Evolutionary conservation across 1,284 basidiomycete genomes (phyloP).

Genomic region (Inonotus hispidus): DNA sequence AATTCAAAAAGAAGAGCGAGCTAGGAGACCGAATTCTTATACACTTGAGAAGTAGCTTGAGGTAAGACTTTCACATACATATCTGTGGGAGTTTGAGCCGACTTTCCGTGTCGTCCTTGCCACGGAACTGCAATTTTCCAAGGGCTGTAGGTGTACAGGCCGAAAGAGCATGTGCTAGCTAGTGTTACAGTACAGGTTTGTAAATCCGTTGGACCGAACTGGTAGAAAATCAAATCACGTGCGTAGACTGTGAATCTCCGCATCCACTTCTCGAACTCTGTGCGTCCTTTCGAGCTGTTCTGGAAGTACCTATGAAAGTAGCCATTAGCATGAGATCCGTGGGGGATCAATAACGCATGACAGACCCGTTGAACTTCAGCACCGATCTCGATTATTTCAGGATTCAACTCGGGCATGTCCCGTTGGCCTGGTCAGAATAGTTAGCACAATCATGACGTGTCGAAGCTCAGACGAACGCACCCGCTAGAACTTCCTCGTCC

Average conservation of each 20-base stretch:
- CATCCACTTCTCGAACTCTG: slow-evolving; percentile 14
- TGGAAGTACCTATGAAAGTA: slow-evolving; percentile 4
- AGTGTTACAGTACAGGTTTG: background rate
- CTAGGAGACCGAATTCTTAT: too few relatives aligned
- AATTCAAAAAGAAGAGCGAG: too few relatives aligned
- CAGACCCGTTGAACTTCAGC: slow-evolving; percentile 10
- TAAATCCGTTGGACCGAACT: background rate
- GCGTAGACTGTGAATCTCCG: slow-evolving; percentile 13
- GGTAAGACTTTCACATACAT: background rate
- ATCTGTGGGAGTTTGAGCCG: background rate
- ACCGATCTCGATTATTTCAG: slow-evolving; percentile 1
- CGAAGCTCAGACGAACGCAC: background rate
- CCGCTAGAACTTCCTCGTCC: slow-evolving; percentile 1
- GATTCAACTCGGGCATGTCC: background rate
- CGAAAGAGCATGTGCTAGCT: background rate
- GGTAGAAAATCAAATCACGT: background rate
- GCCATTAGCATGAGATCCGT: background rate
- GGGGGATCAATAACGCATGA: background rate
- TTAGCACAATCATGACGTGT: background rate
- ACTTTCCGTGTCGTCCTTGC: background rate
- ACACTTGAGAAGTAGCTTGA: background rate
- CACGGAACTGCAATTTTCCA: background rate
- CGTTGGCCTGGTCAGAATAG: background rate
- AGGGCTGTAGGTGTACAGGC: background rate
- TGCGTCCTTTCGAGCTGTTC: slow-evolving; percentile 17